A percentile compares a stretch with the other conserved stretches of the same genome.
phyloP scores from a whole-genome alignment of 208 protist genomes.

The Leishmania martiniquensis region DNA sequence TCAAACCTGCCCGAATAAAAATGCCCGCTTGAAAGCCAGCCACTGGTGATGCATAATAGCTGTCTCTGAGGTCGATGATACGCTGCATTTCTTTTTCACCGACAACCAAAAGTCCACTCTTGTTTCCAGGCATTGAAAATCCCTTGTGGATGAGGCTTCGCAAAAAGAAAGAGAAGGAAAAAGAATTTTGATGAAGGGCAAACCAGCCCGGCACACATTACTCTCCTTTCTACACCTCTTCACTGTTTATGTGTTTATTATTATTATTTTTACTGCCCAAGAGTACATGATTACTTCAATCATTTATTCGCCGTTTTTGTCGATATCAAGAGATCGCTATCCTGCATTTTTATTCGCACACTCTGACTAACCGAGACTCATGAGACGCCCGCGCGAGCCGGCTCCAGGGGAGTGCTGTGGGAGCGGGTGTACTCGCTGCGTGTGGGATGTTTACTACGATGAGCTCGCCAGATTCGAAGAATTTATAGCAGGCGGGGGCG shows the following conservation, averaged over 20 bases:
- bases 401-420: conserved; percentile 83
- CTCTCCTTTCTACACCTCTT: neutral
- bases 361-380: neutral
- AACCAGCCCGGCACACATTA: no score
- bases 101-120: neutral
- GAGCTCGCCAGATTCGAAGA: conserved; percentile 61
- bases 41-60: neutral
- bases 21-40: neutral
- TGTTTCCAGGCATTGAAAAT: neutral
- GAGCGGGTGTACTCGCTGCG: conserved; percentile 84
- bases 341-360: neutral
- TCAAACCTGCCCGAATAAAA: neutral
- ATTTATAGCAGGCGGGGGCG: conserved; percentile 24
- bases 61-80: neutral
- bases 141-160: neutral
- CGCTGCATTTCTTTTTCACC: neutral
- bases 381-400: conserved; percentile 67
- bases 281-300: neutral
- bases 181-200: conserved; percentile 2
- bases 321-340: neutral
- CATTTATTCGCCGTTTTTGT: conserved; percentile 15
- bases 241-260: no score
- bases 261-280: neutral
- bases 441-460: conserved; percentile 92
- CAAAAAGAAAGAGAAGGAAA: neutral